phyloP scores from a whole-genome alignment of 768 basidiomycete species.

The Termitomyces bulborhizus region DNA sequence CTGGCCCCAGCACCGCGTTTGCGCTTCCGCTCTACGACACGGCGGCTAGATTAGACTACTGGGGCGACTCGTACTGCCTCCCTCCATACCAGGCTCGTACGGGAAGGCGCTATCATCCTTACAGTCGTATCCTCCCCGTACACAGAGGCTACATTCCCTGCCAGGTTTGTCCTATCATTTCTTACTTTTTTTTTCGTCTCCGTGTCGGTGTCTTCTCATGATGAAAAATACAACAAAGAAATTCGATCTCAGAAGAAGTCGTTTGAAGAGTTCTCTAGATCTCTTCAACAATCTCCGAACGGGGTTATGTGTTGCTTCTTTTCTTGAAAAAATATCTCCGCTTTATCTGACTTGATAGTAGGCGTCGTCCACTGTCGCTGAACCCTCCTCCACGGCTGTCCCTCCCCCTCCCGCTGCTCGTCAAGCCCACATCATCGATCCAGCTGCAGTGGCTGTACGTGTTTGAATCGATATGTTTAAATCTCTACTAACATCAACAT shows the following conservation, averaged over 20 bases:
- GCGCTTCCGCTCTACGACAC: constrained; percentile 2
- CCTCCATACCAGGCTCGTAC: constrained; percentile 9
- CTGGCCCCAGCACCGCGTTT: neutral
- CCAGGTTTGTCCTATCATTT: neutral
- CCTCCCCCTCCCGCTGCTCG: no score
- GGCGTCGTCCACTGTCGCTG: neutral
- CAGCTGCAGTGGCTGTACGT: neutral
- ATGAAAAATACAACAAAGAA: no score
- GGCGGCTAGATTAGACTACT: constrained; percentile 1
- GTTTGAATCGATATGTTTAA: neutral
- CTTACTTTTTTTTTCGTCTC: neutral
- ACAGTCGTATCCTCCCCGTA: constrained; percentile 2
- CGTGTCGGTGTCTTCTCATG: neutral
- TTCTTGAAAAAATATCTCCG: neutral
- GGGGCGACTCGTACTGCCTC: constrained; percentile 10
- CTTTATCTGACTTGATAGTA: neutral
- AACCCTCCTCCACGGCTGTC: no score
- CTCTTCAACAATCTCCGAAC: neutral
- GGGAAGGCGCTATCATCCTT: constrained; percentile 8
- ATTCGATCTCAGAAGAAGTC: neutral
- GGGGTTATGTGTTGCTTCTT: neutral
- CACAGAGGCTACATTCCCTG: neutral
- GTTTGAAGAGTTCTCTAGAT: neutral
- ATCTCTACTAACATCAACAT: neutral
- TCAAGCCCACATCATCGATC: neutral